Evolutionary conservation across 2,329 filamentous ascomycete genomes (phyloP), one percentile per base, ranked within the genome.

Genomic region (Aureobasidium vineae): DNA sequence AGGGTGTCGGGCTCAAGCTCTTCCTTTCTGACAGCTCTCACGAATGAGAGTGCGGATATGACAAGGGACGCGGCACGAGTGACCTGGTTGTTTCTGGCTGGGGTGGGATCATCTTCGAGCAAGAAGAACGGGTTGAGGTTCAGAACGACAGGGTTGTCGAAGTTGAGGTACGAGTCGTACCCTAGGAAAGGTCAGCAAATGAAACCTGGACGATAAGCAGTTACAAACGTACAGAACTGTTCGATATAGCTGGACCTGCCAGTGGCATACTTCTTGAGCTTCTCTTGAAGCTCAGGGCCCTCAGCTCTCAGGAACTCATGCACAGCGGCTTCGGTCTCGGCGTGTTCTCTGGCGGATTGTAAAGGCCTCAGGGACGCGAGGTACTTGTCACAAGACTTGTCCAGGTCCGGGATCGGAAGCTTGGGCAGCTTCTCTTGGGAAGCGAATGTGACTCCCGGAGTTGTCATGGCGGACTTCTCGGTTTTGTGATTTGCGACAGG

Each of bases 121-220:
- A 99, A 82, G 81, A 99, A 99, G 80, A 99, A 99, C 0, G 95
- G 95, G 74, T 99, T 99, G 70, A 99, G 81, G 79, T 99, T 98
- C 71, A 99, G 85, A 47, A 99, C 95, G 47, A 99, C 95, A 0
- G 95, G 93, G 74, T 97, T 98, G 76, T 98, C 95, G 75, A 90
- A 99, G 79, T 98, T 98, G 69, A 99, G 84, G 75, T 98, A 99
- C 36, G 95, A 98, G 77, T 99, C 95, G 76, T 98, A 98, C 95
- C 93, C 93, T 97, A 68, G 50, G 6, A 21, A 6, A 16, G 3
- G 31, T 64, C 16, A 67, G 70, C 36, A n/a, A 50, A 31, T 28
- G 45, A 16, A 10, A 6, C 5, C 3, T 11, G 13, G 5, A 6
- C 5, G 21, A 38, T 11, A 2, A 23, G 28, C 91, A 31, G 6